Percentiles rank a stretch among this genome's conserved stretches.
phyloP scores from a whole-genome alignment of 345 rosid genomes.

The Lumnitzera littorea region DNA sequence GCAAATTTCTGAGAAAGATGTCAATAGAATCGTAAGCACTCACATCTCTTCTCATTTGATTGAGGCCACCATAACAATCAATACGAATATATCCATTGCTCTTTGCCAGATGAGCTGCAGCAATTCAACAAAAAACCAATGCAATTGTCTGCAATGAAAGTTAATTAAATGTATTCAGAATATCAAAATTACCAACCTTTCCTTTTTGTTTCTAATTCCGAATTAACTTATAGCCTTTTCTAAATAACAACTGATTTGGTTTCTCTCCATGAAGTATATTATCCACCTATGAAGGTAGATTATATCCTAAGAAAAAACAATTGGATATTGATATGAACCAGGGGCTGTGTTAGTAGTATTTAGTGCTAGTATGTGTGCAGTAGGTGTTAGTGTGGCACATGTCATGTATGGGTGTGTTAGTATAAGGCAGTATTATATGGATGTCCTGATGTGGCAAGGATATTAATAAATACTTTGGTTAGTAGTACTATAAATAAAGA shows the following conservation, averaged over 20 bases:
- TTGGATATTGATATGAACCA: background rate
- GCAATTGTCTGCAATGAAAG: conserved; percentile 91
- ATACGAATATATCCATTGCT: conserved; percentile 88
- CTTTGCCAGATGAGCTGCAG: conserved; percentile 78
- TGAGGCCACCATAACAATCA: conserved; percentile 95
- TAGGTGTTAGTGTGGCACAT: no score
- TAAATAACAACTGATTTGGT: background rate
- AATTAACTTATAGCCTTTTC: background rate
- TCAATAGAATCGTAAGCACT: conserved; percentile 17
- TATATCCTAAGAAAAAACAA: background rate
- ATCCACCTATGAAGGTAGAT: no score
- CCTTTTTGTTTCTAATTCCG: background rate
- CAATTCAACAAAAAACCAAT: conserved; percentile 91
- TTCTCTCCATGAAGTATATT: no score
- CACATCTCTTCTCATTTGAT: conserved; percentile 97
- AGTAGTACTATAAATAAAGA: no score
- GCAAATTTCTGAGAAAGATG: no score
- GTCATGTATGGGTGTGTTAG: no score
- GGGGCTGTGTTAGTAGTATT: no score
- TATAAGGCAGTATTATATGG: no score
- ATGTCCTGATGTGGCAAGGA: no score
- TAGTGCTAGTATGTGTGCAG: no score
- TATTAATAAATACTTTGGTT: no score
- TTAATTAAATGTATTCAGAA: conserved; percentile 60
- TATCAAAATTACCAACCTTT: conserved; percentile 9